Conservation (phyloP, 2,329 filamentous ascomycete genomes). For the Xenoacremonium recifei region DNA sequence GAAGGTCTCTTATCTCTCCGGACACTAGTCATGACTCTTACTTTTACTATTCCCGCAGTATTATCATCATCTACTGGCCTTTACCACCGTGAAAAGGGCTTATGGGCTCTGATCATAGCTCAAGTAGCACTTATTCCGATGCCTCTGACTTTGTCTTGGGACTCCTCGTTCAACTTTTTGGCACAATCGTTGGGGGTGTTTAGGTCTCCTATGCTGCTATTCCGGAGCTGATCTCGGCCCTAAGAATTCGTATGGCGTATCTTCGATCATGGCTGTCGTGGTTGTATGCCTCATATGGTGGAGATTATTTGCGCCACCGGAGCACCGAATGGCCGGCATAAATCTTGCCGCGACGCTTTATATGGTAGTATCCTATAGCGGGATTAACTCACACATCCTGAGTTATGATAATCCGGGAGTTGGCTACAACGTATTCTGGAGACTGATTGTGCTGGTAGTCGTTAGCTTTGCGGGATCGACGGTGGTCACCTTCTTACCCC, state of each 20-base stretch:
- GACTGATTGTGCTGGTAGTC: slow-evolving; percentile 6
- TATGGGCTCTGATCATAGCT: slow-evolving; percentile 52
- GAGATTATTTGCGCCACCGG: slow-evolving; percentile 32
- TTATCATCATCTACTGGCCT: slow-evolving; percentile 45
- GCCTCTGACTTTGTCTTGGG: slow-evolving; percentile 51
- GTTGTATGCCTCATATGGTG: slow-evolving; percentile 34
- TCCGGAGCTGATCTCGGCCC: slow-evolving; percentile 45
- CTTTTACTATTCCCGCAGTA: slow-evolving; percentile 38
- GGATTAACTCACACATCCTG: slow-evolving; percentile 39
- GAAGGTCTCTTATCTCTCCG: too few relatives aligned
- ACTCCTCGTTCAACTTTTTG: slow-evolving; percentile 37
- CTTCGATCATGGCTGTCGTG: slow-evolving; percentile 41
- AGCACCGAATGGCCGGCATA: slow-evolving; percentile 27
- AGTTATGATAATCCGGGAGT: slow-evolving; percentile 45
- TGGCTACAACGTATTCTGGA: slow-evolving; percentile 10
- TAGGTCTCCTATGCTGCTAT: slow-evolving; percentile 50
- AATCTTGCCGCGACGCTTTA: slow-evolving; percentile 38
- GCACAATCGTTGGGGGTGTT: slow-evolving; percentile 47
- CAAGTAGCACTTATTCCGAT: slow-evolving; percentile 46
- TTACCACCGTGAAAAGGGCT: slow-evolving; percentile 49
- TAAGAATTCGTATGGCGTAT: slow-evolving; percentile 50
- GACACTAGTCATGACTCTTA: slow-evolving; percentile 46
- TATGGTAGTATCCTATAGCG: slow-evolving; percentile 47
- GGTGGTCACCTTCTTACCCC: slow-evolving; percentile 7
- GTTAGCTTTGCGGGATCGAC: slow-evolving; percentile 3